phyloP scores from a whole-genome alignment of 1,284 basidiomycete genomes.

The Fistulinella cinereoalba region DNA sequence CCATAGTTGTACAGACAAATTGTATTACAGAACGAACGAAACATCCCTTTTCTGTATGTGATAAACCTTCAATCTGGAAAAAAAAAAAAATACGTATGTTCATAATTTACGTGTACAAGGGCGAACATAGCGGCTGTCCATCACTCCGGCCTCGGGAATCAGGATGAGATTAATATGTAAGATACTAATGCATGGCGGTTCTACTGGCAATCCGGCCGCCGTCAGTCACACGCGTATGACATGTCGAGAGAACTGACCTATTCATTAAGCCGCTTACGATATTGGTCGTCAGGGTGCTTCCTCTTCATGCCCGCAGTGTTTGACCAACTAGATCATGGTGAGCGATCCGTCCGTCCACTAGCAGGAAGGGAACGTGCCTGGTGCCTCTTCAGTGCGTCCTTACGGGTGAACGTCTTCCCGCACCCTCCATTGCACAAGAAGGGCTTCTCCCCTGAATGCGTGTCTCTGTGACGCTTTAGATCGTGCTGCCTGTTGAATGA shows the following conservation, averaged over 20 bases:
- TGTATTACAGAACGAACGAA: constrained; percentile 26
- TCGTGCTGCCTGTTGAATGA: constrained; percentile 82
- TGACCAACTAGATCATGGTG: constrained; percentile 56
- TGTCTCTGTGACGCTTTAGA: constrained; percentile 75
- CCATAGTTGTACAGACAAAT: constrained; percentile 21
- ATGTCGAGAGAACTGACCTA: constrained; percentile 16
- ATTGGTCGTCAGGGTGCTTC: constrained; percentile 36
- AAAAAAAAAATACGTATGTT: constrained; percentile 24
- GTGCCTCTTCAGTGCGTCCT: constrained; percentile 78
- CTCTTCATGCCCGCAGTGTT: constrained; percentile 69
- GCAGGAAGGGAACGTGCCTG: constrained; percentile 48
- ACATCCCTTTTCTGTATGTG: constrained; percentile 15
- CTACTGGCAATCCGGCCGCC: constrained; percentile 8
- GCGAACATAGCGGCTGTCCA: constrained; percentile 13
- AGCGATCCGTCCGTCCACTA: constrained; percentile 6
- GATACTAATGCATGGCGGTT: constrained; percentile 21
- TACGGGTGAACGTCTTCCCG: constrained; percentile 79
- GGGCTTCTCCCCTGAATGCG: constrained; percentile 78
- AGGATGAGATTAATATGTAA: constrained; percentile 26
- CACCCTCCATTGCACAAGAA: constrained; percentile 77
- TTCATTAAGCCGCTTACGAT: constrained; percentile 19
- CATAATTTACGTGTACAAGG: constrained; percentile 33
- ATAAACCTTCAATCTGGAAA: constrained; percentile 7
- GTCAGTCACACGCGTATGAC: constrained; percentile 18
- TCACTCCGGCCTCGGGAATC: constrained; percentile 14